phyloP scores from a whole-genome alignment of 495 filamentous ascomycete genomes.

The Trypethelium eluteriae region DNA sequence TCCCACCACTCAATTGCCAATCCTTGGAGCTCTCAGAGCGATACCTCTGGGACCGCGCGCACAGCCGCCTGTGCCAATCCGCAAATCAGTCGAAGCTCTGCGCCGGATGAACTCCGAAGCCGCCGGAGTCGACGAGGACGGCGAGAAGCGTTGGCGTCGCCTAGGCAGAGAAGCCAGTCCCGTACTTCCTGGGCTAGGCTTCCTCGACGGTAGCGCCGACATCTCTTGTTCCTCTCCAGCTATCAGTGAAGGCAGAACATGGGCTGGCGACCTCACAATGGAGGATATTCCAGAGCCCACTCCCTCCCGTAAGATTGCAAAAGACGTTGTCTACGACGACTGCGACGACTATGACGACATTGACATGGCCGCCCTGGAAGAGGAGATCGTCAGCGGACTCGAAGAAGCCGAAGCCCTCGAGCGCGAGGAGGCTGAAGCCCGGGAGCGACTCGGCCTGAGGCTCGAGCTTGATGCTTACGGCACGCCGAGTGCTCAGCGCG shows the following conservation, averaged over 20 bases:
- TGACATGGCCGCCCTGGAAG: conserved; percentile 16
- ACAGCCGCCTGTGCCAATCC: conserved; percentile 25
- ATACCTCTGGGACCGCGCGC: conserved; percentile 24
- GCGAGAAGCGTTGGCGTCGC: conserved; percentile 21
- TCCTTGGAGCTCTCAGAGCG: conserved; percentile 14
- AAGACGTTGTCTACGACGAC: background rate
- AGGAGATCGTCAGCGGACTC: conserved; percentile 19
- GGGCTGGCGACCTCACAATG: conserved; percentile 20
- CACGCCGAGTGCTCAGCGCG: background rate
- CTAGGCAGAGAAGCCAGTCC: conserved; percentile 31
- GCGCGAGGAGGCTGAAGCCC: background rate
- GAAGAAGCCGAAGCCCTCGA: conserved; percentile 19
- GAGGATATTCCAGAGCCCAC: background rate
- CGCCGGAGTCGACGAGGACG: conserved; percentile 10
- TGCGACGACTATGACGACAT: conserved; percentile 16
- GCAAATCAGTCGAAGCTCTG: conserved; percentile 26
- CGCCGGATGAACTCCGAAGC: conserved; percentile 35
- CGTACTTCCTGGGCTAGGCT: conserved; percentile 25
- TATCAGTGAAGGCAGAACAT: conserved; percentile 15
- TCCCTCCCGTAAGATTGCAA: conserved; percentile 3
- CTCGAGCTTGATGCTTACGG: background rate
- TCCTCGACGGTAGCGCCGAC: conserved; percentile 13
- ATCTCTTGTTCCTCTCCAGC: background rate
- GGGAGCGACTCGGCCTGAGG: background rate
- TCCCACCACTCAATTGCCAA: conserved; percentile 20